A percentile compares a stretch with the other conserved stretches of the same genome.
phyloP scores from a whole-genome alignment of 345 rosid genomes.

The Physaria fendleri region DNA sequence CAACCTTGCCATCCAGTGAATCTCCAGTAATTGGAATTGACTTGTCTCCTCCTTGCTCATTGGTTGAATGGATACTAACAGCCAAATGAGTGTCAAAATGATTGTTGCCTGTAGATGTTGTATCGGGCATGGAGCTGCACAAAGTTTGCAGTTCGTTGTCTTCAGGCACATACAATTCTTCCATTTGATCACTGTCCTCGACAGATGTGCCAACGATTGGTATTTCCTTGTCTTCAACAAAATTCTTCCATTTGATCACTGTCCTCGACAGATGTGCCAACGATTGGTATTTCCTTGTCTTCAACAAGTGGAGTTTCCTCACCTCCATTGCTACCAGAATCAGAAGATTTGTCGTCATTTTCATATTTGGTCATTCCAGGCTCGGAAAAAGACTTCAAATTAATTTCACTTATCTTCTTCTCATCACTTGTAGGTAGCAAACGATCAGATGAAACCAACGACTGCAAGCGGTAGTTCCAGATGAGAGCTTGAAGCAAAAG shows the following conservation, averaged over 20 bases:
- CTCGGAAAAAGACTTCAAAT: conserved; percentile 15
- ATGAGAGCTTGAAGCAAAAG: conserved; percentile 64
- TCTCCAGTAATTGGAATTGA: conserved; percentile 32
- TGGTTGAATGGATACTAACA: conserved; percentile 16
- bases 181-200: conserved; percentile 26
- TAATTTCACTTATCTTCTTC: conserved; percentile 31
- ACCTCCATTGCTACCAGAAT: conserved; percentile 19
- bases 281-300: conserved; percentile 38
- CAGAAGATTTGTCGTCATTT: conserved; percentile 19
- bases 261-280: conserved; percentile 28
- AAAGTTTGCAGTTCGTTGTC: conserved; percentile 24
- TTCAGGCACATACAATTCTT: conserved; percentile 22
- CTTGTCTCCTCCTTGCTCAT: conserved; percentile 30
- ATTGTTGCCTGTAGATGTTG: conserved; percentile 1
- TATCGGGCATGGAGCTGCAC: not conserved
- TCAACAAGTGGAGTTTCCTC: conserved; percentile 20
- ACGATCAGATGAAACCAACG: conserved; percentile 48
- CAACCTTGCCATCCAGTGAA: conserved; percentile 25
- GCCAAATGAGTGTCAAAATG: conserved; percentile 25
- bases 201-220: conserved; percentile 31
- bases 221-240: conserved; percentile 32
- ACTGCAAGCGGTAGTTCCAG: conserved; percentile 74
- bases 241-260: conserved; percentile 23
- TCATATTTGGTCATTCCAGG: conserved; percentile 26
- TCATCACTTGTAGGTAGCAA: conserved; percentile 31